phyloP scores from a whole-genome alignment of 805 yeast species.

The Cyberlindnera subsufficiens region DNA sequence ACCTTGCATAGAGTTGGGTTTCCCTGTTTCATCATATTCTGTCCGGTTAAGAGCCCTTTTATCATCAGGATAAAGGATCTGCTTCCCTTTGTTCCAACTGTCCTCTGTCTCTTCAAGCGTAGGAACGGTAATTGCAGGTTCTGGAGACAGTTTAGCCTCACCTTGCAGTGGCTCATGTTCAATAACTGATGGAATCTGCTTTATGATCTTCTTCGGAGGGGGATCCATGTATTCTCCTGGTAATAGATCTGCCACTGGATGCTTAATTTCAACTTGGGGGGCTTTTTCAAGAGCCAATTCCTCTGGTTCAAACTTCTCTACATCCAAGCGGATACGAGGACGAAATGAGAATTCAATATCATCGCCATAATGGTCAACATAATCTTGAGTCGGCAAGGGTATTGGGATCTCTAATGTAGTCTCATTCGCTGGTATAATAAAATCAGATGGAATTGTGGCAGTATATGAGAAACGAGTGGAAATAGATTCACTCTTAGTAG shows the following conservation, averaged over 20 bases:
- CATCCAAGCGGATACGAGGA: not conserved
- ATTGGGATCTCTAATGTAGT: no score
- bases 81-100: not conserved
- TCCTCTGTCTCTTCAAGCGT: not conserved
- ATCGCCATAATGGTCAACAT: not conserved
- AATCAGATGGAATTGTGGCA: no score
- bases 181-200: not conserved
- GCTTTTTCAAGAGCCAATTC: constrained; percentile 3
- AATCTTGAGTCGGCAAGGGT: no score
- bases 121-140: no score
- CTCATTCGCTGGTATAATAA: no score
- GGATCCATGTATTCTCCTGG: constrained; percentile 6
- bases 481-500: no score
- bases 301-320: not conserved
- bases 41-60: not conserved
- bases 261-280: not conserved
- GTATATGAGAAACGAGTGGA: no score
- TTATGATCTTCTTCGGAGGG: constrained; percentile 4
- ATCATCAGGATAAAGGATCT: not conserved
- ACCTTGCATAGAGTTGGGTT: not conserved
- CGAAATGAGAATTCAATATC: not conserved
- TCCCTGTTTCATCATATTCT: not conserved
- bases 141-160: no score
- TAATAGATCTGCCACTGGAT: constrained; percentile 3
- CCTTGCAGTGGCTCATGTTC: no score